Conservation (phyloP, 2,329 filamentous ascomycete genomes). For the Passalora sequoiae region DNA sequence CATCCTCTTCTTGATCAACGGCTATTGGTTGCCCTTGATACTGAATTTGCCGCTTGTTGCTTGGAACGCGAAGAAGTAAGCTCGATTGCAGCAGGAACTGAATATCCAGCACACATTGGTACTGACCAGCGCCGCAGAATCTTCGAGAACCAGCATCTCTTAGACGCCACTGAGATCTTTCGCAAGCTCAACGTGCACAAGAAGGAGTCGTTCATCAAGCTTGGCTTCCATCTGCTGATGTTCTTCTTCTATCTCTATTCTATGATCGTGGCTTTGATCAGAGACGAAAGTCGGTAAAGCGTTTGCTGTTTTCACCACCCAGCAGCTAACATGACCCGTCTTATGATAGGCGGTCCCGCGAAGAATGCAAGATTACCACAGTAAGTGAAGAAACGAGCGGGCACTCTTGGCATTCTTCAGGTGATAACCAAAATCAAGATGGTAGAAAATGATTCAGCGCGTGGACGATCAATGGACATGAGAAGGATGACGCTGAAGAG, state of each 20-base stretch:
- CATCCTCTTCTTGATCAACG: constrained; percentile 93
- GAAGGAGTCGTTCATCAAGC: constrained; percentile 99
- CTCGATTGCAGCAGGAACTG: background rate
- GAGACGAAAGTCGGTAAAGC: constrained; percentile 60
- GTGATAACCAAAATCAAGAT: background rate
- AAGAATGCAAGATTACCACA: constrained; percentile 10
- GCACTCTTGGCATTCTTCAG: background rate
- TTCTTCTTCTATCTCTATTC: constrained; percentile 95
- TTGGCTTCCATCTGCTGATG: constrained; percentile 97
- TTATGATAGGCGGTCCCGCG: constrained; percentile 7
- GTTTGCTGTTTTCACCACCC: constrained; percentile 6
- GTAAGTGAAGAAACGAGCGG: background rate
- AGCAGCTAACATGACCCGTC: constrained; percentile 4
- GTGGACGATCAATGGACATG: background rate
- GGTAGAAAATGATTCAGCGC: background rate
- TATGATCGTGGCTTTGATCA: constrained; percentile 76
- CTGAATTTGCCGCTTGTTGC: constrained; percentile 87
- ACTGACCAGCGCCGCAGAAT: constrained; percentile 60
- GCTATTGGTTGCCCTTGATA: constrained; percentile 91
- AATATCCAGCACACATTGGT: background rate
- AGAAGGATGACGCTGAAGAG: background rate
- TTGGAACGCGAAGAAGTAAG: constrained; percentile 98
- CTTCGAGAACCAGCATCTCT: constrained; percentile 89
- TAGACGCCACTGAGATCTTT: constrained; percentile 99
- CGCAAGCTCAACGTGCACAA: constrained; percentile 98